phyloP scores from a whole-genome alignment of 192 early-diverging fungal species.

The Martensiomyces pterosporus region DNA sequence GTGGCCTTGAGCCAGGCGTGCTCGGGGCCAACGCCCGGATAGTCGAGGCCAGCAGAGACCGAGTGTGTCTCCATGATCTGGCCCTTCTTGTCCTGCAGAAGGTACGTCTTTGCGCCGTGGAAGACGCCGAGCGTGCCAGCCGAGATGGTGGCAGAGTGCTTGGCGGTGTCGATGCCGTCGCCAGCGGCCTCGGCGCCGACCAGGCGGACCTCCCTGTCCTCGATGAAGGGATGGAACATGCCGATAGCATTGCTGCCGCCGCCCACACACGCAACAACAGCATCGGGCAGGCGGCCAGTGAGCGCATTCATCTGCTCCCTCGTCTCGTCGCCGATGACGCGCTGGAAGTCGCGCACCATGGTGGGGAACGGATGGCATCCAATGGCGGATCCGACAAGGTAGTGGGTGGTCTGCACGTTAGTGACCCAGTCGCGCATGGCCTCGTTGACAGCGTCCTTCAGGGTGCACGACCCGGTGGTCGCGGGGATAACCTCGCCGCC shows the following conservation, averaged over 20 bases:
- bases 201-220: slow-evolving; percentile 79
- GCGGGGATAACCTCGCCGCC: slow-evolving; percentile 92
- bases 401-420: slow-evolving; percentile 90
- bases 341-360: slow-evolving; percentile 97
- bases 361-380: slow-evolving; percentile 97
- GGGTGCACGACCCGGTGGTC: slow-evolving; percentile 67
- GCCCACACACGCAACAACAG: slow-evolving; percentile 94
- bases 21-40: slow-evolving; percentile 97
- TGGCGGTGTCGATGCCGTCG: slow-evolving; percentile 78
- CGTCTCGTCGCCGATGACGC: slow-evolving; percentile 91
- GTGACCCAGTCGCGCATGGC: slow-evolving; percentile 99
- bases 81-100: slow-evolving; percentile 93
- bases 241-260: slow-evolving; percentile 98
- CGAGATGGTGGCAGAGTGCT: slow-evolving; percentile 88
- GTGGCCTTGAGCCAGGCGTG: slow-evolving; percentile 88
- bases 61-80: slow-evolving; percentile 95
- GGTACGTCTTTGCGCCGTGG: slow-evolving; percentile 92
- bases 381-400: slow-evolving; percentile 94
- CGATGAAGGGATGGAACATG: slow-evolving; percentile 92
- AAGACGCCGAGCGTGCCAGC: slow-evolving; percentile 87
- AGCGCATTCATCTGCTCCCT: slow-evolving; percentile 78
- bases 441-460: slow-evolving; percentile 99
- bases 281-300: slow-evolving; percentile 83
- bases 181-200: slow-evolving; percentile 95
- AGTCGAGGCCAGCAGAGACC: slow-evolving; percentile 94